Percentiles rank a stretch among this genome's conserved stretches.
phyloP scores from a whole-genome alignment of 176 grass and related monocot genomes.

The Aegilops sharonensis region DNA sequence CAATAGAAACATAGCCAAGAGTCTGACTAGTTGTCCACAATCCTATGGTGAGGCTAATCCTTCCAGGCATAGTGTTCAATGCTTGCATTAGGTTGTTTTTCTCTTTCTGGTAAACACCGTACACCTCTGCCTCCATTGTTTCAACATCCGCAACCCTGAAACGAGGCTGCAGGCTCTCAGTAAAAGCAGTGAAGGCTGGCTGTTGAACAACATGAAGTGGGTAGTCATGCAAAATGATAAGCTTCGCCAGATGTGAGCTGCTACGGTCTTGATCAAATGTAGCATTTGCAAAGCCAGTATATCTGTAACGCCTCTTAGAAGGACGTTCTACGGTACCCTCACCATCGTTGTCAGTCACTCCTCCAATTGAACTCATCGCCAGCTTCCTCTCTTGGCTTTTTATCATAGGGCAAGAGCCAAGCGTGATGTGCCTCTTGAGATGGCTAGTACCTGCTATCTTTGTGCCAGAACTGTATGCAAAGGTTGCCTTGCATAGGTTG shows the following conservation, averaged over 20 bases:
- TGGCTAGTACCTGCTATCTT: constrained; percentile 89
- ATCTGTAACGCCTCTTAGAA: constrained; percentile 74
- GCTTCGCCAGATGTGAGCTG: constrained; percentile 62
- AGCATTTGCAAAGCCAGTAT: constrained; percentile 67
- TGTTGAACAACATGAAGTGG: constrained; percentile 86
- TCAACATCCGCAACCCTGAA: constrained; percentile 63
- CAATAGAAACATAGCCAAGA: constrained; percentile 77
- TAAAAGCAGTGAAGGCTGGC: constrained; percentile 57
- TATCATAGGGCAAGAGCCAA: constrained; percentile 74
- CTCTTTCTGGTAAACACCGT: constrained; percentile 70
- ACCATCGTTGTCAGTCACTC: constrained; percentile 51
- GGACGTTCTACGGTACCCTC: constrained; percentile 37
- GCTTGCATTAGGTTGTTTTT: constrained; percentile 57
- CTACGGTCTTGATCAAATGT: constrained; percentile 84
- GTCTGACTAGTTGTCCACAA: constrained; percentile 88
- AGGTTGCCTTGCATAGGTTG: constrained; percentile 90
- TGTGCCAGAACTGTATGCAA: constrained; percentile 83
- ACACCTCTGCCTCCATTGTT: constrained; percentile 65
- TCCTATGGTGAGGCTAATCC: constrained; percentile 74
- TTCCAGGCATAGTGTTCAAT: constrained; percentile 61
- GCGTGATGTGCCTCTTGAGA: constrained; percentile 85
- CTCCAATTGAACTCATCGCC: constrained; percentile 18
- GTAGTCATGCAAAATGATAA: constrained; percentile 87
- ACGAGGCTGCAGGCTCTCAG: constrained; percentile 72
- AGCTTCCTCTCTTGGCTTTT: constrained; percentile 62